These are phyloP conservation scores for Bonia amplexicaulis DNA, from an alignment of 176 grass and related monocot species.

Conservation along the genomic window DNA sequence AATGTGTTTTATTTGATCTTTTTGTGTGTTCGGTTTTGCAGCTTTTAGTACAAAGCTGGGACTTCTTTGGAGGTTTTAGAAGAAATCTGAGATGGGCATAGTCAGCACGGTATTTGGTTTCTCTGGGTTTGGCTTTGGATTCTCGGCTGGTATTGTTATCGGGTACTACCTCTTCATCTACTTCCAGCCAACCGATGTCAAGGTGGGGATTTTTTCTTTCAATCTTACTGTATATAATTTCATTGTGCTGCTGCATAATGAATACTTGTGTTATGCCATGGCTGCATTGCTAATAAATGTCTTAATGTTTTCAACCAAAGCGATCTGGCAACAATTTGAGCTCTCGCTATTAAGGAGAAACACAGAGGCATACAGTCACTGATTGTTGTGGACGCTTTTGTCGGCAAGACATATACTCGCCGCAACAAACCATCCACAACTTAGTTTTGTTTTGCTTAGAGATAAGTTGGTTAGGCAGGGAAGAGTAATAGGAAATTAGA, in stretches of 20 bases:
- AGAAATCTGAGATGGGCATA: conserved; percentile 51
- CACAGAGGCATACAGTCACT: neutral
- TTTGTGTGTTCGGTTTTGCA: conserved; percentile 6
- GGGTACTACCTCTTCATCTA: conserved; percentile 86
- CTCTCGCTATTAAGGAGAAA: conserved; percentile 2
- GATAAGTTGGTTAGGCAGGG: too few relatives aligned
- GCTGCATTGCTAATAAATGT: neutral
- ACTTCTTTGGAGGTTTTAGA: conserved; percentile 30
- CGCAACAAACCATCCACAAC: too few relatives aligned
- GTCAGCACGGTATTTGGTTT: conserved; percentile 80
- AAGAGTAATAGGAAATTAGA: too few relatives aligned
- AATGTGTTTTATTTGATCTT: neutral
- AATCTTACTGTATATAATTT: conserved; percentile 10
- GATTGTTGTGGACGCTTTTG: too few relatives aligned
- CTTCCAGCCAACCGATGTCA: conserved; percentile 74
- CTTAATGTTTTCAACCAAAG: neutral
- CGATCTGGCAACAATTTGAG: neutral
- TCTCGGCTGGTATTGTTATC: conserved; percentile 64
- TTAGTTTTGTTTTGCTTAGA: too few relatives aligned
- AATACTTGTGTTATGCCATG: conserved; percentile 1
- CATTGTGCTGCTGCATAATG: neutral
- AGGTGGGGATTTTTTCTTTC: conserved; percentile 41
- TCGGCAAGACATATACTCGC: too few relatives aligned
- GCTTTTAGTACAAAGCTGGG: neutral
- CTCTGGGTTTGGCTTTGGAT: conserved; percentile 77